phyloP scores from a whole-genome alignment of 257 asterid genomes.

The Nicotiana obtusifolia region DNA sequence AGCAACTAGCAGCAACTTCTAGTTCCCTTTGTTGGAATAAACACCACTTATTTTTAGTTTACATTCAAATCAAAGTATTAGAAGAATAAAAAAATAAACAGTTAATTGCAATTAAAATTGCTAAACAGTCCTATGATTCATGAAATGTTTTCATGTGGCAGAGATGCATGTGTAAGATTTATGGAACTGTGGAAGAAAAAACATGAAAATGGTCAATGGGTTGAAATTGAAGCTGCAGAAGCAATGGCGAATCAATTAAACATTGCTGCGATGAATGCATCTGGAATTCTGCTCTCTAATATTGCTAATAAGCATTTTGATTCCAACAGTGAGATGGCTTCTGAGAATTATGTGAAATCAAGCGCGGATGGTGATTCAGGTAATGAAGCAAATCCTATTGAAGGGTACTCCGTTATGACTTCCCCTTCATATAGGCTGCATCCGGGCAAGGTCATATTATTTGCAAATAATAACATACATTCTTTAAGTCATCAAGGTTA shows the following conservation, averaged over 20 bases:
- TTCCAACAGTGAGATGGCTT: constrained; percentile 36
- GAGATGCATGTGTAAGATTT: constrained; percentile 87
- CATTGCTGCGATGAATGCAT: constrained; percentile 49
- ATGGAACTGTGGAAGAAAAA: constrained; percentile 78
- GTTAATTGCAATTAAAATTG: not conserved
- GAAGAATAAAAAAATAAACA: not conserved
- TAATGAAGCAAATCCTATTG: constrained; percentile 23
- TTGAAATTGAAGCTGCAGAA: constrained; percentile 76
- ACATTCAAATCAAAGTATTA: not conserved
- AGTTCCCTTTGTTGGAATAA: not conserved
- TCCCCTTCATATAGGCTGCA: not conserved
- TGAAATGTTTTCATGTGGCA: constrained; percentile 28
- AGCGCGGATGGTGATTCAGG: constrained; percentile 36
- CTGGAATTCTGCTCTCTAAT: constrained; percentile 55
- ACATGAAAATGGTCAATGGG: constrained; percentile 92
- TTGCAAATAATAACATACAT: not conserved
- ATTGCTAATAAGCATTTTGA: constrained; percentile 44
- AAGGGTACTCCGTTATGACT: not conserved
- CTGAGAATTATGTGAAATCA: constrained; percentile 43
- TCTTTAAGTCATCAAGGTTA: not conserved
- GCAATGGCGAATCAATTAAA: constrained; percentile 45
- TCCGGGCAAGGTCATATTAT: not conserved
- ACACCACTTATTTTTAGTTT: not conserved
- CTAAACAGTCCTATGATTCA: constrained; percentile 2
- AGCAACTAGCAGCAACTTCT: constrained; percentile 19